These are phyloP conservation scores for Polyplosphaeria fusca DNA, from an alignment of 495 filamentous ascomycete species.

Conservation along the genomic window DNA sequence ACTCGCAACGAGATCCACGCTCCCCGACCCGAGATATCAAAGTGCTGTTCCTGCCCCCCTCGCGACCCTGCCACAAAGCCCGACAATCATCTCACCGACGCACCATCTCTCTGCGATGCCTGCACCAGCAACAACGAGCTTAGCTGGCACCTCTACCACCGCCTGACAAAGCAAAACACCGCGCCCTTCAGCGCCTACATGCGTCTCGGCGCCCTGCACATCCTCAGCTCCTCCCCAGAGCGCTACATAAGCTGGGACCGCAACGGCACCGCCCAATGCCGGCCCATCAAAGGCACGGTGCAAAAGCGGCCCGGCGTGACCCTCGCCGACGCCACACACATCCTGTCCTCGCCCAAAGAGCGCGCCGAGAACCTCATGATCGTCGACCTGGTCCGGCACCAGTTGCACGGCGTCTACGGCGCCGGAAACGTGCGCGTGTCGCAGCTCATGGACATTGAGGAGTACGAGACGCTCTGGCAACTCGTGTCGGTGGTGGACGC, in stretches of 20 bases:
- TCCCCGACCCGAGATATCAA: conserved; percentile 28
- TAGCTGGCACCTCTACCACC: conserved; percentile 69
- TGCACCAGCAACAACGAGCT: conserved; percentile 22
- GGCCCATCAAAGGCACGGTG: conserved; percentile 95
- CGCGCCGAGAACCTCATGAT: conserved; percentile 98
- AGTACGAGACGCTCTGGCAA: conserved; percentile 83
- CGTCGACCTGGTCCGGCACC: conserved; percentile 88
- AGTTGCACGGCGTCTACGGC: conserved; percentile 77
- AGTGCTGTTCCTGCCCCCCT: too few species aligned
- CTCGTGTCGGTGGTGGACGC: conserved; percentile 87
- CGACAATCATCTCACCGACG: too few species aligned
- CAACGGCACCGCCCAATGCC: conserved; percentile 56
- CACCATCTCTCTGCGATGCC: conserved; percentile 27
- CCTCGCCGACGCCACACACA: conserved; percentile 60
- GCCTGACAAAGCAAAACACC: conserved; percentile 69
- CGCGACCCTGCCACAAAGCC: too few species aligned
- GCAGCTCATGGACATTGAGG: conserved; percentile 79
- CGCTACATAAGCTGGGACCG: conserved; percentile 77
- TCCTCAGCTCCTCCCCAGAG: conserved; percentile 86
- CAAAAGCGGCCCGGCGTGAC: conserved; percentile 65
- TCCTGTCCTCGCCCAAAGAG: conserved; percentile 79
- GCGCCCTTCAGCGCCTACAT: conserved; percentile 85
- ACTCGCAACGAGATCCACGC: conserved; percentile 63
- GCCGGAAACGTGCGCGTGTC: conserved; percentile 61
- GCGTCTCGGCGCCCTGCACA: conserved; percentile 58